A percentile compares a stretch with the other conserved stretches of the same genome.
phyloP scores from a whole-genome alignment of 441 rosid species.

The Codiaeum variegatum region DNA sequence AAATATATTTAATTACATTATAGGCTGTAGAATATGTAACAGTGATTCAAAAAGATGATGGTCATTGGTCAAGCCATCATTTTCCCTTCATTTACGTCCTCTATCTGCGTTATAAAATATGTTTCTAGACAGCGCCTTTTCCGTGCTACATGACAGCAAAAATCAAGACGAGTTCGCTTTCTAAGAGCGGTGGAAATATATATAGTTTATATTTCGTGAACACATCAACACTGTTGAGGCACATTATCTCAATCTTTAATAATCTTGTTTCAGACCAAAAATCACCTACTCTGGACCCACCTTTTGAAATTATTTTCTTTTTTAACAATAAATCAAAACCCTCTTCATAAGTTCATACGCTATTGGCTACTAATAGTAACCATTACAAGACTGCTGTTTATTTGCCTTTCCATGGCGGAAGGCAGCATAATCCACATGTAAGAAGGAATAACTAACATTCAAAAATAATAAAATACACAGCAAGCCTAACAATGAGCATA shows the following conservation, averaged over 20 bases:
- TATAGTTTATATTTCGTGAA: constrained; percentile 2
- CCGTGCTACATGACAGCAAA: neutral
- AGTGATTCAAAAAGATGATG: neutral
- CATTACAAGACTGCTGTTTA: neutral
- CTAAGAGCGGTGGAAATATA: constrained; percentile 14
- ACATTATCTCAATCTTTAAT: constrained; percentile 20
- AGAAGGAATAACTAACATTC: too few species aligned
- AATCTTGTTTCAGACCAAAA: neutral
- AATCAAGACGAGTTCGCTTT: neutral
- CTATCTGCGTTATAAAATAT: neutral
- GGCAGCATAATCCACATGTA: too few species aligned
- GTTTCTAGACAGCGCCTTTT: neutral
- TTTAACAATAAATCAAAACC: constrained; percentile 14
- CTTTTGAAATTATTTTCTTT: neutral
- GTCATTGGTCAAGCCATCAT: constrained; percentile 1
- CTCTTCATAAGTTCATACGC: too few species aligned
- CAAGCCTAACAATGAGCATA: too few species aligned
- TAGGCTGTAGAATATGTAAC: too few species aligned
- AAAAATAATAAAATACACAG: too few species aligned
- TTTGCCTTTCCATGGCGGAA: too few species aligned
- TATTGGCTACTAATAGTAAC: neutral
- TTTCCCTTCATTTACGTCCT: neutral
- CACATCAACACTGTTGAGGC: constrained; percentile 15
- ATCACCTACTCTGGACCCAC: constrained; percentile 25
- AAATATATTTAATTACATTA: too few species aligned